Percentiles rank a stretch among this genome's conserved stretches.
phyloP scores from a whole-genome alignment of 2,329 filamentous ascomycete species.

The Sporothrix curviconia region DNA sequence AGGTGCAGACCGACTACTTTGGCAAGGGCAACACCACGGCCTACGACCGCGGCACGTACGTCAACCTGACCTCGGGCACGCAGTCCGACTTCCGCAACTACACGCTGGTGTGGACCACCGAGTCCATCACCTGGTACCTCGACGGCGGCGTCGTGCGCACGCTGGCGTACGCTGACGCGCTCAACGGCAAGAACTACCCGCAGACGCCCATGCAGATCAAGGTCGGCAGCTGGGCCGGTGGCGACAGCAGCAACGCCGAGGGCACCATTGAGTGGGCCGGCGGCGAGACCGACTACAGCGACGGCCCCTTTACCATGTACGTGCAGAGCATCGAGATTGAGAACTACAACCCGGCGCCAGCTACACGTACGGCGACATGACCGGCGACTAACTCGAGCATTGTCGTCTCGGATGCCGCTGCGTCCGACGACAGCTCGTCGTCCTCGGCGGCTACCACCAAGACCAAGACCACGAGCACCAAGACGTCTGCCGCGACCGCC shows the following conservation, averaged over 20 bases:
- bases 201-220: constrained; percentile 51
- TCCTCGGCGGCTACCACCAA: not conserved
- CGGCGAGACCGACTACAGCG: constrained; percentile 14
- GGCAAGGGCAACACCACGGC: constrained; percentile 43
- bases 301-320: constrained; percentile 15
- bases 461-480: not conserved
- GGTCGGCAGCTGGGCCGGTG: constrained; percentile 39
- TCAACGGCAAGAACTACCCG: constrained; percentile 43
- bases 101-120: constrained; percentile 50
- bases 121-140: constrained; percentile 47
- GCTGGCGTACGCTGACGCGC: constrained; percentile 39
- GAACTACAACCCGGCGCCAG: constrained; percentile 10
- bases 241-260: constrained; percentile 12
- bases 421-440: not conserved
- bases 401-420: not conserved
- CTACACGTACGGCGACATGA: constrained; percentile 15
- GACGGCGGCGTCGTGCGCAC: constrained; percentile 49
- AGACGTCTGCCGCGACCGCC: not conserved
- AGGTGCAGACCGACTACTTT: constrained; percentile 46
- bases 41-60: constrained; percentile 35
- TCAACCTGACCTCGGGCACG: constrained; percentile 37
- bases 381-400: constrained; percentile 15
- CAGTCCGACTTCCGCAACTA: constrained; percentile 48
- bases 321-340: constrained; percentile 14
- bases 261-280: constrained; percentile 18